Evolutionary conservation across 805 yeast species (phyloP).

Genomic region (Suhomyces emberorum): DNA sequence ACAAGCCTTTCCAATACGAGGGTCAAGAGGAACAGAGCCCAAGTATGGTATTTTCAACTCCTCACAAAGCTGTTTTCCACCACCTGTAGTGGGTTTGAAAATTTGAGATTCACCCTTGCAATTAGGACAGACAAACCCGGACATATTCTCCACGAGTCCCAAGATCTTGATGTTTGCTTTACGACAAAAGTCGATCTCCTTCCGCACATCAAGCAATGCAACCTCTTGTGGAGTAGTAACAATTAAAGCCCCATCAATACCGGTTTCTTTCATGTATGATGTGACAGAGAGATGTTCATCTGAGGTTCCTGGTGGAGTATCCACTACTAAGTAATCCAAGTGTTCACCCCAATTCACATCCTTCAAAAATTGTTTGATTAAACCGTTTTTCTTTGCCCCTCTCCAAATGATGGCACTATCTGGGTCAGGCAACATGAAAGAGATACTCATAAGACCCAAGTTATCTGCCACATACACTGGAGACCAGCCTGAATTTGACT

Average conservation of each 20-base stretch:
- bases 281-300: slow-evolving; percentile 95
- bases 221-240: slow-evolving; percentile 99
- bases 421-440: slow-evolving; percentile 87
- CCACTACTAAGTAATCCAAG: slow-evolving; percentile 82
- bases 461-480: slow-evolving; percentile 96
- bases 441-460: slow-evolving; percentile 92
- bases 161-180: slow-evolving; percentile 84
- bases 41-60: slow-evolving; percentile 76
- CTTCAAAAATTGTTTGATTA: slow-evolving; percentile 88
- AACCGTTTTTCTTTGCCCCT: slow-evolving; percentile 91
- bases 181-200: slow-evolving; percentile 90
- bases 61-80: slow-evolving; percentile 79
- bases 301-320: slow-evolving; percentile 98
- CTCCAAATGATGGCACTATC: slow-evolving; percentile 97
- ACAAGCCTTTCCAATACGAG: slow-evolving; percentile 86
- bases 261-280: slow-evolving; percentile 80
- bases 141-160: slow-evolving; percentile 96
- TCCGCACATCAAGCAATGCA: slow-evolving; percentile 88
- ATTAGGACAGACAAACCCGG: slow-evolving; percentile 95
- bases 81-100: slow-evolving; percentile 95
- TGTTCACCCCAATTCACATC: slow-evolving; percentile 92
- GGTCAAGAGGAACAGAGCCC: slow-evolving; percentile 94
- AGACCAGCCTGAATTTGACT: slow-evolving; percentile 91
- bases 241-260: slow-evolving; percentile 91
- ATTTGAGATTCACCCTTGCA: slow-evolving; percentile 89